Evolutionary conservation across 805 yeast genomes (phyloP).

Genomic region (Myxozyma kluyveri): DNA sequence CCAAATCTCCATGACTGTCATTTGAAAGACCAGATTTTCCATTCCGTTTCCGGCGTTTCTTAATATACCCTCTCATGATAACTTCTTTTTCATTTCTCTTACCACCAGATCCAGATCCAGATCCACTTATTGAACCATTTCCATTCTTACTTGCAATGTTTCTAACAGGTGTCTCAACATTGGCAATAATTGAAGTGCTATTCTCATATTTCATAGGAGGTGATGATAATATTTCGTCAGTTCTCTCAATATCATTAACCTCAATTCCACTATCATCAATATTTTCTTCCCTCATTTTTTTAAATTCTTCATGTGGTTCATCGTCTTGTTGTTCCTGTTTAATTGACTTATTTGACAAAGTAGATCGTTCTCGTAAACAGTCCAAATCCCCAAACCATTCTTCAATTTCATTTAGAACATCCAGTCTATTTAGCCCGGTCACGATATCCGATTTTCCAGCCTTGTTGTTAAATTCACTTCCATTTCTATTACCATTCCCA

Average conservation of each 20-base stretch:
- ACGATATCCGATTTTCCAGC: slow-evolving; percentile 1
- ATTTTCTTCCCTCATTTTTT: too few species aligned
- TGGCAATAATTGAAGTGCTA: background rate
- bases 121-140: too few species aligned
- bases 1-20: background rate
- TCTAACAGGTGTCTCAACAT: background rate
- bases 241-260: background rate
- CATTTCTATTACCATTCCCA: too few species aligned
- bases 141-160: too few species aligned
- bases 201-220: background rate
- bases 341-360: background rate
- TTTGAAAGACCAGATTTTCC: background rate
- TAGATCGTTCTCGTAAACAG: background rate
- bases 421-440: slow-evolving; percentile 1
- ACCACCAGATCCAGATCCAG: too few species aligned
- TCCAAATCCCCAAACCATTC: slow-evolving; percentile 9
- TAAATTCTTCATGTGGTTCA: too few species aligned
- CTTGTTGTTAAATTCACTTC: too few species aligned
- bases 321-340: too few species aligned
- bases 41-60: background rate
- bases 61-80: background rate
- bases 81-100: background rate
- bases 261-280: background rate
- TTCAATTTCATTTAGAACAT: background rate
- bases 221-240: background rate